Percentiles rank a stretch among this genome's conserved stretches.
phyloP scores from a whole-genome alignment of 139 green algal species.

The Diplosphaera chodatii region DNA sequence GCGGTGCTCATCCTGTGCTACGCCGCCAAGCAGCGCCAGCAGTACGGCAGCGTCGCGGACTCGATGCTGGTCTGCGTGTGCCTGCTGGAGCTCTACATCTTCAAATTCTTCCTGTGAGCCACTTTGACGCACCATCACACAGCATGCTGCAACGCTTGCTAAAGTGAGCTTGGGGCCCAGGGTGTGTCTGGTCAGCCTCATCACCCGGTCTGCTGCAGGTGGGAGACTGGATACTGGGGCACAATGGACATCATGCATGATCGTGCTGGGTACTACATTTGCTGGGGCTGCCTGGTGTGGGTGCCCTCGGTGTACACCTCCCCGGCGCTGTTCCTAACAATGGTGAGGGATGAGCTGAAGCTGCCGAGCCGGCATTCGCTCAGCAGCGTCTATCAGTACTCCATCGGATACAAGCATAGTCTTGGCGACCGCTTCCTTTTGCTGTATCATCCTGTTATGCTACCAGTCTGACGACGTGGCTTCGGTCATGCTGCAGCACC shows the following conservation, averaged over 20 bases:
- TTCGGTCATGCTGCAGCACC: conserved; percentile 21
- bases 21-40: conserved; percentile 50
- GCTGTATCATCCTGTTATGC: no score
- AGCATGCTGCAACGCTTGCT: no score
- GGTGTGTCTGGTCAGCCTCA: no score
- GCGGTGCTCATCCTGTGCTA: conserved; percentile 45
- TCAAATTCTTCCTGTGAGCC: conserved; percentile 63
- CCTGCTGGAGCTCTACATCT: conserved; percentile 56
- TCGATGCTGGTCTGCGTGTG: conserved; percentile 53
- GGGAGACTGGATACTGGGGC: conserved; percentile 69
- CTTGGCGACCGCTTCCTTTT: no score
- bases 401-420: no score
- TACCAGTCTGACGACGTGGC: no score
- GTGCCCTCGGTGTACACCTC: conserved; percentile 71
- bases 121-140: no score
- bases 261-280: conserved; percentile 75
- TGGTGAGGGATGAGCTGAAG: no score
- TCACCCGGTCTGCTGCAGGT: no score
- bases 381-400: no score
- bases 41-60: conserved; percentile 39
- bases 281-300: conserved; percentile 73
- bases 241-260: conserved; percentile 80
- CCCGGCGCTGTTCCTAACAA: conserved; percentile 55
- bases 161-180: no score
- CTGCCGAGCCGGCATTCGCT: no score